Base-by-base conservation (phyloP, 2,329 filamentous ascomycete species). In the Talaromyces funiculosus region DNA sequence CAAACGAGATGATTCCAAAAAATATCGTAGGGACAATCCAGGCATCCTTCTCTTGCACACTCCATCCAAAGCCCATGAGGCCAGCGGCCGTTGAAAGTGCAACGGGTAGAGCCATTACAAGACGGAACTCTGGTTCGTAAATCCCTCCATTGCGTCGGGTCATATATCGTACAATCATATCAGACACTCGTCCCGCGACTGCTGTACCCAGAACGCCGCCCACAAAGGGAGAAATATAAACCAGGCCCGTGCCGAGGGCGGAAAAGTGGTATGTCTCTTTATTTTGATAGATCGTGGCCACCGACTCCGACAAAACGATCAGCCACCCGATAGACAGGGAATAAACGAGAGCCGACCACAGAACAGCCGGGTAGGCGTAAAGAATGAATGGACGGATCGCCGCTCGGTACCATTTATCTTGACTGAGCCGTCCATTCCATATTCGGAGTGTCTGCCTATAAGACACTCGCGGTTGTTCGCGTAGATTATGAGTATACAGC, bases 61-160 rank as follows among this genome's bases (percentile, higher is more conserved):
- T 92, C 94, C 93, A 97, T n/a, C 93, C 93, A 69, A 94, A 97
- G 2, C 92, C 93, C 86, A 97, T 96, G 16, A 97, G 82, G 0
- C 94, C 94, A 33, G 93, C 85, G 1, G 87, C 85, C 0, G 92
- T 97, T 3, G 86, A 86, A 58, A 97, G 68, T 0, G 88, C 80
- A 33, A 97, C 87, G 0, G 92, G 93, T 3, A 88, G 75, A 0
- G 86, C 90, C 93, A 97, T 96, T 45, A 96, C 83, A 0, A 96
- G 83, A 6, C 92, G 85, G 70, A 95, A 97, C 73, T 97, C 93
- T 0, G 93, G 93, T 73, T 97, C 93, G 72, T 97, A 97, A 2
- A 97, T 80, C 1, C 93, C 93, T n/a, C 90, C 91, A 67, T 97
- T 97, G 29, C 87, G 86, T 37, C 87, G 84, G 2, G 90, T 83